Percentiles rank a stretch among this genome's conserved stretches.
These are phyloP conservation scores for Noccaea caerulescens DNA, from an alignment of 345 rosid genomes.

Conservation along the genomic window DNA sequence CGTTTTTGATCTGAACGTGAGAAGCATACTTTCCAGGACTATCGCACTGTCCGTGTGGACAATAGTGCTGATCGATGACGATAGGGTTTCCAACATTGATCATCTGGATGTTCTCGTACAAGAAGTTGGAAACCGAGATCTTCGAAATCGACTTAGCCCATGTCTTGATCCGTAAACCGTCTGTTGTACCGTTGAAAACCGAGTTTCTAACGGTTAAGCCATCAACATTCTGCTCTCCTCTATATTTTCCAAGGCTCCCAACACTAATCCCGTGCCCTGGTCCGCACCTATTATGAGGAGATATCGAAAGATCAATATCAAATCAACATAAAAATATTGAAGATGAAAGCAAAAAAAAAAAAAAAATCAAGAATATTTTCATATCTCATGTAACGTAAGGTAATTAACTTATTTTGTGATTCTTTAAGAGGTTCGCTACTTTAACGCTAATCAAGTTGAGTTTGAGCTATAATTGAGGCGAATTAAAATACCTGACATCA, in stretches of 20 bases:
- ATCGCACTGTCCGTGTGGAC: slow-evolving; percentile 40
- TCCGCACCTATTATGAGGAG: slow-evolving; percentile 34
- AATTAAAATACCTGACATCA: slow-evolving; percentile 31
- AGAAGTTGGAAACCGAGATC: slow-evolving; percentile 30
- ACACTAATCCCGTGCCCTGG: slow-evolving; percentile 51
- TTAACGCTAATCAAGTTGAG: not conserved
- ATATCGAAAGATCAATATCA: not conserved
- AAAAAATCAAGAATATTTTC: not conserved
- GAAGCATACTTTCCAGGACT: slow-evolving; percentile 36
- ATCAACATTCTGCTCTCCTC: slow-evolving; percentile 21
- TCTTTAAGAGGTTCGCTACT: not conserved
- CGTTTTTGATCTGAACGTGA: slow-evolving; percentile 46
- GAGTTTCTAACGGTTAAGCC: slow-evolving; percentile 38
- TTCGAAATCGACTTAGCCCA: slow-evolving; percentile 37
- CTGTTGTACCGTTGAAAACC: slow-evolving; percentile 36
- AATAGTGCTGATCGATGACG: slow-evolving; percentile 42
- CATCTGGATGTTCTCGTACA: slow-evolving; percentile 43
- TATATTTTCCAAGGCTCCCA: slow-evolving; percentile 33
- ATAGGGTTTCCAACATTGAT: slow-evolving; percentile 40
- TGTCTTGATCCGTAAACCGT: slow-evolving; percentile 44
- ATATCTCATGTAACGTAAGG: not conserved
- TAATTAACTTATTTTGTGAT: not conserved
- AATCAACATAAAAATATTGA: not conserved
- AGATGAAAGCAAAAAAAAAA: not conserved
- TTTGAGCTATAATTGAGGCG: not conserved